Percentiles rank a stretch among this genome's conserved stretches.
phyloP scores from a whole-genome alignment of 352 stramenopile species.

The Globisporangium polare region DNA sequence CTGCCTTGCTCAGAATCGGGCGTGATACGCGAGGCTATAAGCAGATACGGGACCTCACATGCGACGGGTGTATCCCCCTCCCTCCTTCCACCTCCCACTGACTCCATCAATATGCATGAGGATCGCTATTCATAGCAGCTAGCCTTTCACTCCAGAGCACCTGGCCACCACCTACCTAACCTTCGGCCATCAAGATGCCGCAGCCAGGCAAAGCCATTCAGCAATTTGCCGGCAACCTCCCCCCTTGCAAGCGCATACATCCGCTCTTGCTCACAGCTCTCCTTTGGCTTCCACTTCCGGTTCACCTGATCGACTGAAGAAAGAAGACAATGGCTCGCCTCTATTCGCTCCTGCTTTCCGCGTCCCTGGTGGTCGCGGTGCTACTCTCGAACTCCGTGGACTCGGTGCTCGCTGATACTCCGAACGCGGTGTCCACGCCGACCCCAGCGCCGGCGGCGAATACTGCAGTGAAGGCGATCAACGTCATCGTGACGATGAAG shows the following conservation, averaged over 20 bases:
- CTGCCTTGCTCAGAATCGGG: neutral
- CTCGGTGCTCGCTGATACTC: neutral
- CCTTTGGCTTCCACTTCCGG: neutral
- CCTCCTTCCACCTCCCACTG: neutral
- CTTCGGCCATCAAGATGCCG: neutral
- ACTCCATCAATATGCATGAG: neutral
- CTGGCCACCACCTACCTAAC: neutral
- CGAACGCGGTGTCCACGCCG: neutral
- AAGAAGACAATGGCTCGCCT: neutral
- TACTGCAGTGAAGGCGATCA: neutral
- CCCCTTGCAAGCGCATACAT: neutral
- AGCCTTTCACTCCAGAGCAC: neutral
- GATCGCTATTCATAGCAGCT: slow-evolving; percentile 4
- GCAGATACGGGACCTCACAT: too few relatives aligned
- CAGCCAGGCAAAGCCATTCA: neutral
- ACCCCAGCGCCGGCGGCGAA: neutral
- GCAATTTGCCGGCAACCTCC: neutral
- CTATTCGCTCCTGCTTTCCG: neutral
- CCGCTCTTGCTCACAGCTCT: neutral
- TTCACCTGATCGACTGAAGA: neutral
- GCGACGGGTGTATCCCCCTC: neutral
- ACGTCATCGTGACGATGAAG: slow-evolving; percentile 58
- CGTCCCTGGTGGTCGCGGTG: neutral
- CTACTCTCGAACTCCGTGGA: neutral
- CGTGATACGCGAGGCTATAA: neutral